Conservation (phyloP, 2,329 filamentous ascomycete species). For the Colletotrichum trifolii region DNA sequence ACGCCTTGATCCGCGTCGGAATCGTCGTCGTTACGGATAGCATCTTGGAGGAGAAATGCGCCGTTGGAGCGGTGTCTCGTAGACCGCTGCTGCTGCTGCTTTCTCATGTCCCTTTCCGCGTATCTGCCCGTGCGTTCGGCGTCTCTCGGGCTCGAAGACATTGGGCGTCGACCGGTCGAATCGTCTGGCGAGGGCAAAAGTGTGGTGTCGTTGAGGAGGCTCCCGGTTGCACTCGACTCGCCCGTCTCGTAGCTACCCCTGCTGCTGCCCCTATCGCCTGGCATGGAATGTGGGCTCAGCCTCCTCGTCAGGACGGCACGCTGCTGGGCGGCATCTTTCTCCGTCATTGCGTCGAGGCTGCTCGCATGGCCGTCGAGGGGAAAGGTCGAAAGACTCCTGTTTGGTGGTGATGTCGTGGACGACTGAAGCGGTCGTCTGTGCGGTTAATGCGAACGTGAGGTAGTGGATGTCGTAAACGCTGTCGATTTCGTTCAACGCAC, state of each 20-base stretch:
- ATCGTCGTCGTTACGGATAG: slow-evolving; percentile 46
- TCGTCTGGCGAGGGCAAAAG: slow-evolving; percentile 30
- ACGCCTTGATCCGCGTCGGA: slow-evolving; percentile 45
- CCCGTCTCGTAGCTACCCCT: slow-evolving; percentile 55
- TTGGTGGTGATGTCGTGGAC: background rate
- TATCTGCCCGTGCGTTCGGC: slow-evolving; percentile 38
- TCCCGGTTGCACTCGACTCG: slow-evolving; percentile 55
- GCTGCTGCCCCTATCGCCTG: slow-evolving; percentile 47
- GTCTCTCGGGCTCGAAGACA: slow-evolving; percentile 34
- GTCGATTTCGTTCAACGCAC: slow-evolving; percentile 3
- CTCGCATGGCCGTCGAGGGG: slow-evolving; percentile 38
- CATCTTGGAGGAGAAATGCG: slow-evolving; percentile 63
- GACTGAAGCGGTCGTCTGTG: background rate
- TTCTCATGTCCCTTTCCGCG: slow-evolving; percentile 38
- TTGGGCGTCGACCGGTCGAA: slow-evolving; percentile 15
- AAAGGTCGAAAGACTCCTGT: background rate
- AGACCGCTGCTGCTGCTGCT: slow-evolving; percentile 41
- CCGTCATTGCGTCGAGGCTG: slow-evolving; percentile 38
- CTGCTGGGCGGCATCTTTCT: slow-evolving; percentile 36
- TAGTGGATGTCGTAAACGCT: background rate
- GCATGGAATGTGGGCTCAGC: slow-evolving; percentile 30
- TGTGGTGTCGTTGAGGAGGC: slow-evolving; percentile 40
- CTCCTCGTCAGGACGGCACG: slow-evolving; percentile 27
- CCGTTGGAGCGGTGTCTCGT: slow-evolving; percentile 57
- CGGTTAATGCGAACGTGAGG: background rate